Conservation (phyloP, 192 early-diverging fungal species). For the Phlyctochytrium bullatum region DNA sequence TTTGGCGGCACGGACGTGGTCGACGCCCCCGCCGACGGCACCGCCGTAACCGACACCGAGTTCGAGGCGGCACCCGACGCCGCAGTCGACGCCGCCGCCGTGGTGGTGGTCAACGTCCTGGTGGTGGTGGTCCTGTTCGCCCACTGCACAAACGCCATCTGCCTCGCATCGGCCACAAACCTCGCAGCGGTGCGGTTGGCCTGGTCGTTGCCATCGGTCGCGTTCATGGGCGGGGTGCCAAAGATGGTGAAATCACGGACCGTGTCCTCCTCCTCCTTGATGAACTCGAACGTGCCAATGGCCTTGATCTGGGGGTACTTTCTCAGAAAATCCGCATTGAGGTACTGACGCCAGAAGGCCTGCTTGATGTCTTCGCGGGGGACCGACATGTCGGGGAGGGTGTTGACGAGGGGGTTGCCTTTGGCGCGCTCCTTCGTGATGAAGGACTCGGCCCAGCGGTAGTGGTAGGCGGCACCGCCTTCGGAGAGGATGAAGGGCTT, state of each 20-base stretch:
- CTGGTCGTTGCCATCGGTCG: neutral
- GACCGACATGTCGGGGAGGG: conserved; percentile 5
- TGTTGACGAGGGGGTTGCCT: neutral
- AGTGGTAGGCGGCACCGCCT: neutral
- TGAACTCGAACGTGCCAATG: conserved; percentile 39
- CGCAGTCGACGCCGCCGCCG: neutral
- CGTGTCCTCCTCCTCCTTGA: conserved; percentile 30
- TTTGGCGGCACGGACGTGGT: neutral
- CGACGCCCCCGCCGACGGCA: too few species aligned
- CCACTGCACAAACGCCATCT: neutral
- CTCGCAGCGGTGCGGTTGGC: neutral
- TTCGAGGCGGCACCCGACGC: neutral
- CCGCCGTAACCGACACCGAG: neutral
- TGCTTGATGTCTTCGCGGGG: conserved; percentile 39
- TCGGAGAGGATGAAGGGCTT: conserved; percentile 8
- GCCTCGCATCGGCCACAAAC: neutral
- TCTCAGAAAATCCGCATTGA: conserved; percentile 18
- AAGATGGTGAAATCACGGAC: conserved; percentile 1
- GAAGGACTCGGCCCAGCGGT: neutral
- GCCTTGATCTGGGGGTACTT: conserved; percentile 36
- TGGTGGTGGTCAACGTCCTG: neutral
- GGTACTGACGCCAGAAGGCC: conserved; percentile 44
- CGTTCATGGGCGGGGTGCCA: neutral
- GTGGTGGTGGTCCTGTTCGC: neutral
- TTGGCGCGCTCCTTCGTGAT: neutral